Evolutionary conservation across 2,329 filamentous ascomycete species (phyloP), one percentile per base, ranked within the genome.

Genomic region (Aspergillus brunneoviolaceus): DNA sequence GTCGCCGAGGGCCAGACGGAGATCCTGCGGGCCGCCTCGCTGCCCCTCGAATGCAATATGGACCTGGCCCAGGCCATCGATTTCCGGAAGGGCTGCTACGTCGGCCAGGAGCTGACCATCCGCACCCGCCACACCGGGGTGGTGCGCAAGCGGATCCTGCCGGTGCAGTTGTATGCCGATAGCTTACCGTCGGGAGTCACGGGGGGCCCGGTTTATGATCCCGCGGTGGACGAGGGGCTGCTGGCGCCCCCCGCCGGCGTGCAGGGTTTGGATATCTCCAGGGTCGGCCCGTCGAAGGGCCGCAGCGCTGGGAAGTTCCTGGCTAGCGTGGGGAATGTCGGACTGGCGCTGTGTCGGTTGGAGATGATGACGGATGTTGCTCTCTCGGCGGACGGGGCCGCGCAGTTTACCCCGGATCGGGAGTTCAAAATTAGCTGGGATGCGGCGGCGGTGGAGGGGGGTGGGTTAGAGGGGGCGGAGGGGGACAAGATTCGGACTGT

Each of bases 41-140:
- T 99, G 57, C 94, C 95, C 1, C 88, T 93, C 75, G 94, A 98
- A 77, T 89, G 84, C 72, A 97, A 97, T 74, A 84, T 98, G 73
- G 95, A 99, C 76, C 79, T 91, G 61, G 91, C 91, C 83, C 84
- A 85, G 51, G 95, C 87, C 27, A 89, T 99, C 66, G 91, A 97
- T 77, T 99, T 95, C 79, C 87, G 87, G 72, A 99, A 99, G 79
- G 95, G 95, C 7, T 99, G 95, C 78, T 99, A 99, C 76, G 87
- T 98, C 7, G 95, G 95, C 0, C 95, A 99, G 77, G 95, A 99
- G 76, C 84, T 99, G 64, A 98, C 95, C 1, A 96, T 98, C 65
- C 89, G 95, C 48, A 99, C 95, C 1, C 89, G 93, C 74, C 95
- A 99, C 77, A 93, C 90, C 12, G 95, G 95, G 23, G 91, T 99